These are phyloP conservation scores for Spizellomyces punctatus DNA, from an alignment of 192 early-diverging fungal genomes.

Conservation along the genomic window DNA sequence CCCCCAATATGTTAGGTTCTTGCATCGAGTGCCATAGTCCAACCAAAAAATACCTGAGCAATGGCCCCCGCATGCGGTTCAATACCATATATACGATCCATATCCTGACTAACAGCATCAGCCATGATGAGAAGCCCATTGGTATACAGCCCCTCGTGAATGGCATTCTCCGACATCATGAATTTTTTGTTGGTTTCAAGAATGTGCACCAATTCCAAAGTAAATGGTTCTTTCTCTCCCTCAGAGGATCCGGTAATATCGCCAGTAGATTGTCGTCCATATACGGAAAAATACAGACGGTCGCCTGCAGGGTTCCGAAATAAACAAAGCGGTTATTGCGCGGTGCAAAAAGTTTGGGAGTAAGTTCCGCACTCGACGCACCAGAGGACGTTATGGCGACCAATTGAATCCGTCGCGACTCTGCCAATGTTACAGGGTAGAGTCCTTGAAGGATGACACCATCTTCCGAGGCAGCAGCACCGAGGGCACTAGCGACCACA, in stretches of 20 bases:
- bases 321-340: too few relatives aligned
- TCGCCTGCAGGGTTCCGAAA: conserved; percentile 42
- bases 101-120: conserved; percentile 65
- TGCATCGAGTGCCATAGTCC: background rate
- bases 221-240: conserved; percentile 42
- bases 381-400: conserved; percentile 70
- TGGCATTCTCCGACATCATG: conserved; percentile 39
- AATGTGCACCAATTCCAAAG: conserved; percentile 69
- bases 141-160: conserved; percentile 70
- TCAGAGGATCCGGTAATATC: conserved; percentile 1
- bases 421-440: conserved; percentile 29
- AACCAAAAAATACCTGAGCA: conserved; percentile 6
- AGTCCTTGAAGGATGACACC: conserved; percentile 42
- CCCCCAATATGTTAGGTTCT: background rate
- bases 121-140: conserved; percentile 72
- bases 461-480: conserved; percentile 38
- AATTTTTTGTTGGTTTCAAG: conserved; percentile 61
- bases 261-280: background rate
- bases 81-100: conserved; percentile 67
- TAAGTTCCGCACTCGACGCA: too few relatives aligned
- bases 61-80: conserved; percentile 64
- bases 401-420: conserved; percentile 58
- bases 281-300: conserved; percentile 24
- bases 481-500: background rate
- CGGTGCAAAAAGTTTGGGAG: too few relatives aligned